Conservation (phyloP, 2,329 filamentous ascomycete genomes). For the Whalleya microplaca region DNA sequence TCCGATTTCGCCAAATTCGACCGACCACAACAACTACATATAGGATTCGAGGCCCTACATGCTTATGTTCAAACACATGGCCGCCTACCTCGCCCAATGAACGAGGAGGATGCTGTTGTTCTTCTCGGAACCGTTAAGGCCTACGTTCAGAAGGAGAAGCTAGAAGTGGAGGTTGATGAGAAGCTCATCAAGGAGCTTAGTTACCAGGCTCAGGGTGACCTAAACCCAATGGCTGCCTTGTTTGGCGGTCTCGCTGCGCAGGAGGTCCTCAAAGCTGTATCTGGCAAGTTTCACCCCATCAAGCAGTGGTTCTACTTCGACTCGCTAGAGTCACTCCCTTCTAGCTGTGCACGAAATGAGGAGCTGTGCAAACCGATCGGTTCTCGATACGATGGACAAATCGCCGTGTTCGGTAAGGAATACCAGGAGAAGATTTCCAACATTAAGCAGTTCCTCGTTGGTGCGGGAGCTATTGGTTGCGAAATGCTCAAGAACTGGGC, state of each 20-base stretch:
- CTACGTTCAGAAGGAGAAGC: slow-evolving; percentile 73
- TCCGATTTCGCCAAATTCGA: slow-evolving; percentile 99
- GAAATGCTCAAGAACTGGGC: slow-evolving; percentile 99
- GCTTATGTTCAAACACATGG: slow-evolving; percentile 78
- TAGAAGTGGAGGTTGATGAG: slow-evolving; percentile 85
- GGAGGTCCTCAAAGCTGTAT: slow-evolving; percentile 94
- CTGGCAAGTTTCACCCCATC: slow-evolving; percentile 96
- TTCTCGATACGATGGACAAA: slow-evolving; percentile 93
- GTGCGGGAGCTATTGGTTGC: slow-evolving; percentile 95
- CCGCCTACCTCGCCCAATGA: slow-evolving; percentile 79
- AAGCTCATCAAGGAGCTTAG: slow-evolving; percentile 92
- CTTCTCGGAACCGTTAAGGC: slow-evolving; percentile 75
- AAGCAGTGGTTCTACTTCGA: slow-evolving; percentile 97
- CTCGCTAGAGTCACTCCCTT: slow-evolving; percentile 91
- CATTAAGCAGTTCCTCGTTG: slow-evolving; percentile 90
- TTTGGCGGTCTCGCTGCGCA: slow-evolving; percentile 94
- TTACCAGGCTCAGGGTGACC: slow-evolving; percentile 89
- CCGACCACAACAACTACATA: slow-evolving; percentile 86
- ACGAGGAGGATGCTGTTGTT: slow-evolving; percentile 80
- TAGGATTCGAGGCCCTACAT: slow-evolving; percentile 91
- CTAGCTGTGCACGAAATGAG: slow-evolving; percentile 73
- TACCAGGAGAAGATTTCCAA: slow-evolving; percentile 95
- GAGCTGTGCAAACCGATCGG: slow-evolving; percentile 85
- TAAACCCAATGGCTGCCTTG: slow-evolving; percentile 91
- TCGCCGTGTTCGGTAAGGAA: slow-evolving; percentile 91